These are phyloP conservation scores for Sphagnum fallax DNA, from an alignment of 228 moss, liverwort and hornwort genomes.

Conservation along the genomic window DNA sequence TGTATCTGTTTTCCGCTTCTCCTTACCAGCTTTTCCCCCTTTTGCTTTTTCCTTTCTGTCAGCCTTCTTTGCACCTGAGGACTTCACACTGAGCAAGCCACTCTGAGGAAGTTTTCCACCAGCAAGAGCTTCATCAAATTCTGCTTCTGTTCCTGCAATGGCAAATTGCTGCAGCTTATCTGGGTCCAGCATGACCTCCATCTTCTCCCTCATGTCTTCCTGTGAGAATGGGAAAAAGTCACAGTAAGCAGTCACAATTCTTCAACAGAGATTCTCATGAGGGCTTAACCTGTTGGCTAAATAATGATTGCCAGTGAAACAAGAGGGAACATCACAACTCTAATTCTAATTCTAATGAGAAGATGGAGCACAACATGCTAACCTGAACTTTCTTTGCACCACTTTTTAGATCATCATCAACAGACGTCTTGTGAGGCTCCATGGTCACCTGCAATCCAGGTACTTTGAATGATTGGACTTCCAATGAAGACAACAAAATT, in stretches of 20 bases:
- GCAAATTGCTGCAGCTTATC: constrained; percentile 85
- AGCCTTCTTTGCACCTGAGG: constrained; percentile 26
- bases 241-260: not conserved
- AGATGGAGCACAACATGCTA: not conserved
- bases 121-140: constrained; percentile 85
- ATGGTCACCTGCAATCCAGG: constrained; percentile 47
- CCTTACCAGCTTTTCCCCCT: constrained; percentile 33
- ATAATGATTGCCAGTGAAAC: too few species aligned
- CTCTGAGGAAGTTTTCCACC: constrained; percentile 58
- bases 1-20: constrained; percentile 50
- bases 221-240: constrained; percentile 6
- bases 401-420: constrained; percentile 86
- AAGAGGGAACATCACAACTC: too few species aligned
- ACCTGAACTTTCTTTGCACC: constrained; percentile 67
- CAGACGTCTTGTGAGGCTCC: constrained; percentile 48
- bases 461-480: not conserved
- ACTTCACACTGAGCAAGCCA: constrained; percentile 74
- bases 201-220: constrained; percentile 56
- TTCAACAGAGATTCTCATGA: too few species aligned
- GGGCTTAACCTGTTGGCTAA: not conserved
- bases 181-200: constrained; percentile 62
- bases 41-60: constrained; percentile 24
- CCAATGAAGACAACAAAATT: not conserved
- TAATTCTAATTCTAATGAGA: not conserved
- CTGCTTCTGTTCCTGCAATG: constrained; percentile 67